Evolutionary conservation across 2,329 filamentous ascomycete genomes (phyloP).

Genomic region (Cercospora sp.): DNA sequence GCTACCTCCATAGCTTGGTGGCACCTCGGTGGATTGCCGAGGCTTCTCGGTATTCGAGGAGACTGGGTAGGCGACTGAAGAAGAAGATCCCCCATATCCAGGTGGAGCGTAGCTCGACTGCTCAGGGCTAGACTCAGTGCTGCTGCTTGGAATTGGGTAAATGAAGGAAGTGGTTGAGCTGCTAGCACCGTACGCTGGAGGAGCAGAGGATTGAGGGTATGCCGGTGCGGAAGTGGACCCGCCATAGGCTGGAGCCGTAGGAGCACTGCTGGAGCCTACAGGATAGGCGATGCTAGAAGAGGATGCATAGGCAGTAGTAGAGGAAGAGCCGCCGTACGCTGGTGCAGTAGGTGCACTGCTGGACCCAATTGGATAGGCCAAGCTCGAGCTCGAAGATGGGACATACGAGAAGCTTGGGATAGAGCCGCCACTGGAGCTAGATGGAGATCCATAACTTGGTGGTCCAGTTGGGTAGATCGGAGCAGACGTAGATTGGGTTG

Average conservation of each 20-base stretch:
- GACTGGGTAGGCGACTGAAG: slow-evolving; percentile 7
- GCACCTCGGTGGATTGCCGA: background rate
- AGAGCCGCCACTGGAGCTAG: slow-evolving; percentile 8
- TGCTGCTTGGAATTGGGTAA: background rate
- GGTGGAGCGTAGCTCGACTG: background rate
- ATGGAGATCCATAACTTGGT: slow-evolving; percentile 14
- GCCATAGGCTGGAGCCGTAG: background rate
- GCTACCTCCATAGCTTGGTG: slow-evolving; percentile 2
- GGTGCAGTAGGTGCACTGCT: slow-evolving; percentile 7
- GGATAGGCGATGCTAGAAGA: slow-evolving; percentile 8
- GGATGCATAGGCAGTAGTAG: background rate
- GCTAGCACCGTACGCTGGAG: background rate
- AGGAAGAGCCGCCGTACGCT: background rate
- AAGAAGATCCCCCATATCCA: background rate
- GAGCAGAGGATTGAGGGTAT: background rate
- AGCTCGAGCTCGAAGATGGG: slow-evolving; percentile 11
- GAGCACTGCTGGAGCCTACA: slow-evolving; percentile 1
- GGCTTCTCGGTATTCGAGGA: background rate
- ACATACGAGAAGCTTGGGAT: slow-evolving; percentile 8
- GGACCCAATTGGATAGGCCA: background rate
- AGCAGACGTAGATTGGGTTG: slow-evolving; percentile 14
- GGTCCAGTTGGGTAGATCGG: slow-evolving; percentile 1
- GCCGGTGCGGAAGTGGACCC: background rate
- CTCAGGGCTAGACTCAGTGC: background rate
- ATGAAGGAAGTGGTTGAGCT: background rate